These are phyloP conservation scores for Emergomyces pasteurianus DNA, from an alignment of 2,329 filamentous ascomycete species.

Conservation along the genomic window DNA sequence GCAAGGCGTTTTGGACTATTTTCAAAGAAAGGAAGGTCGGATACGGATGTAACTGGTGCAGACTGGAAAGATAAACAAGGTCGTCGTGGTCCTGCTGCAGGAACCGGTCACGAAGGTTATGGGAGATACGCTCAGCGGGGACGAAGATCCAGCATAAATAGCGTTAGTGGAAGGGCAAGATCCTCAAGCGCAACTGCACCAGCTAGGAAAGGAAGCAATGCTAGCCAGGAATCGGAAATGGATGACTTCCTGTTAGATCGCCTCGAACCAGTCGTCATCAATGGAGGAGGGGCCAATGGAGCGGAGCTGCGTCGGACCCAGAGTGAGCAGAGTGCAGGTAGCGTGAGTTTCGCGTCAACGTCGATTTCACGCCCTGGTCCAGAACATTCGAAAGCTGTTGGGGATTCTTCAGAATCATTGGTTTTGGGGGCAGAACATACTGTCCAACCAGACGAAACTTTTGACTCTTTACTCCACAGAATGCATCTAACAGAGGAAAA, in stretches of 20 bases:
- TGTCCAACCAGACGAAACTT: slow-evolving; percentile 22
- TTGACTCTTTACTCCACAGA: slow-evolving; percentile 11
- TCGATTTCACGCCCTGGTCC: slow-evolving; percentile 14
- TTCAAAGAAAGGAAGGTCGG: slow-evolving; percentile 56
- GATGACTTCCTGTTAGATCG: slow-evolving; percentile 38
- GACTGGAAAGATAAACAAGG: slow-evolving; percentile 48
- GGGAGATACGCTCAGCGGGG: slow-evolving; percentile 36
- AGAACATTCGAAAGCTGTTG: slow-evolving; percentile 16
- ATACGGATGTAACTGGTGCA: slow-evolving; percentile 35
- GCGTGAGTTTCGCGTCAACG: slow-evolving; percentile 20
- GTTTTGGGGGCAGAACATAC: slow-evolving; percentile 16
- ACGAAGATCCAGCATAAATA: slow-evolving; percentile 31
- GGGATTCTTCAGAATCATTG: slow-evolving; percentile 25
- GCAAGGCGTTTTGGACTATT: slow-evolving; percentile 68
- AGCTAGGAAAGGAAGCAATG: slow-evolving; percentile 29
- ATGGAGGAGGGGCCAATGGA: slow-evolving; percentile 30
- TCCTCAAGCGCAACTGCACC: slow-evolving; percentile 31
- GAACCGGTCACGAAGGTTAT: slow-evolving; percentile 76
- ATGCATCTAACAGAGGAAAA: slow-evolving; percentile 2
- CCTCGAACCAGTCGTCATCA: slow-evolving; percentile 39
- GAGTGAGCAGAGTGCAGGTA: slow-evolving; percentile 30
- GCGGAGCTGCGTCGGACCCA: slow-evolving; percentile 24
- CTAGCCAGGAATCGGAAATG: slow-evolving; percentile 31
- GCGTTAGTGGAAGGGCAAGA: slow-evolving; percentile 27
- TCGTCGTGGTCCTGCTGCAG: slow-evolving; percentile 72